A percentile compares a stretch with the other conserved stretches of the same genome.
Conservation (phyloP, 2,329 filamentous ascomycete genomes). For the Beauveria caledonica region DNA sequence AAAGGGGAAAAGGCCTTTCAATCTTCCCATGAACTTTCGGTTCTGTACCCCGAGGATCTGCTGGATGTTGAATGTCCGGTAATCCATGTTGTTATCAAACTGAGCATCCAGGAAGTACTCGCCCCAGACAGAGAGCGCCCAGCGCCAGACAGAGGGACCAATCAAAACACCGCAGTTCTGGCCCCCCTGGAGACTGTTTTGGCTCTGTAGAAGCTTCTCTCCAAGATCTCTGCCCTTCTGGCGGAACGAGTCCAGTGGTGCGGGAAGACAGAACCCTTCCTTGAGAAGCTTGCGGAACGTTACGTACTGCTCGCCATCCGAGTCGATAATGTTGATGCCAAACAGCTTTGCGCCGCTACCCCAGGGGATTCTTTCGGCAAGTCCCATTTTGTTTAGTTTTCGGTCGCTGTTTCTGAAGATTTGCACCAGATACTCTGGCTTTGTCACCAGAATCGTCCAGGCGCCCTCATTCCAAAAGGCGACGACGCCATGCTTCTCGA, state of each 20-base stretch:
- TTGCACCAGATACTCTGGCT: slow-evolving; percentile 1
- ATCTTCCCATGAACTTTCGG: neutral
- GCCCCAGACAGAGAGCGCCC: neutral
- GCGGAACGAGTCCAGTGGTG: neutral
- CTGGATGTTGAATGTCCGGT: neutral
- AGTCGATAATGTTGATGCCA: slow-evolving; percentile 5
- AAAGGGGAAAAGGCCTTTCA: neutral
- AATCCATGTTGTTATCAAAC: neutral
- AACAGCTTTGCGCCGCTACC: neutral
- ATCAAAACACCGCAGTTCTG: neutral
- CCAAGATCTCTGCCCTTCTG: neutral
- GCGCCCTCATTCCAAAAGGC: neutral
- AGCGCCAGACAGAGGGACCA: neutral
- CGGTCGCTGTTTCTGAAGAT: neutral
- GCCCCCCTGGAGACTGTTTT: neutral
- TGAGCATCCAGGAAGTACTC: slow-evolving; percentile 6
- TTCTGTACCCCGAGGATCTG: neutral
- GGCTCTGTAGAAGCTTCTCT: neutral
- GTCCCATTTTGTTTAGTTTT: neutral
- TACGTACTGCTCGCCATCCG: neutral
- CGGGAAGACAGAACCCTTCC: neutral
- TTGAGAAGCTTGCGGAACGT: slow-evolving; percentile 1
- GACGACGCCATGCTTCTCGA: slow-evolving; percentile 3
- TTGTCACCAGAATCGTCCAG: neutral
- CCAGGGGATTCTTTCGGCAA: neutral